These are phyloP conservation scores for Salmacisia buchloeana DNA, from an alignment of 1,284 basidiomycete species.

Conservation along the genomic window DNA sequence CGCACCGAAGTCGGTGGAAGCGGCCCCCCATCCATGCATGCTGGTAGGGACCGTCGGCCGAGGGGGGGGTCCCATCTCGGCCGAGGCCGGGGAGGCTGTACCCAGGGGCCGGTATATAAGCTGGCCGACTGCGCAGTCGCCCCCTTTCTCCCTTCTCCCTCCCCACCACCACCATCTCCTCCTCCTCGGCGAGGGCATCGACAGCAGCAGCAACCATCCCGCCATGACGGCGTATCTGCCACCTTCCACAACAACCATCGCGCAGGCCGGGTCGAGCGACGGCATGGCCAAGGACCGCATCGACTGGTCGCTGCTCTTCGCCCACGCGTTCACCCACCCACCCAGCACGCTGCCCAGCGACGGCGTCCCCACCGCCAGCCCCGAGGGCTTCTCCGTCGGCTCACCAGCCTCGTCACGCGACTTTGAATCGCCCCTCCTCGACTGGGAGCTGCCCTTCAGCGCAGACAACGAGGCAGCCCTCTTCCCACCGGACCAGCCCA, in stretches of 20 bases:
- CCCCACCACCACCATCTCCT: neutral
- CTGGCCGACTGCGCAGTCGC: neutral
- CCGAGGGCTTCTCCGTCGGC: neutral
- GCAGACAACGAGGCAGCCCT: neutral
- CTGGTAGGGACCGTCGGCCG: no score
- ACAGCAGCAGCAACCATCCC: neutral
- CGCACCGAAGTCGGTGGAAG: no score
- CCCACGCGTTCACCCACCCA: neutral
- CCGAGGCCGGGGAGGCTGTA: no score
- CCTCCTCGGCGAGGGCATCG: neutral
- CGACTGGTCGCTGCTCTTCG: neutral
- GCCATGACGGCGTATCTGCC: neutral
- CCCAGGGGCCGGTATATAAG: neutral
- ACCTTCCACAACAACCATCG: neutral
- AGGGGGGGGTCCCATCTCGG: no score
- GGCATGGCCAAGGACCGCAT: neutral
- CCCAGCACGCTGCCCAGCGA: neutral
- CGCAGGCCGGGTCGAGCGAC: neutral
- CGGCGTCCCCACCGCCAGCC: neutral
- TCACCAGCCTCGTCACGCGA: constrained; percentile 4
- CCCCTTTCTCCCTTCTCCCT: neutral
- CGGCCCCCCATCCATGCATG: no score
- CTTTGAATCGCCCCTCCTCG: constrained; percentile 1
- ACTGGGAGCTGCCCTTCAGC: neutral
- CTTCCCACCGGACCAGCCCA: neutral